Conservation (phyloP, 768 basidiomycete genomes). For the Pisolithus orientalis region DNA sequence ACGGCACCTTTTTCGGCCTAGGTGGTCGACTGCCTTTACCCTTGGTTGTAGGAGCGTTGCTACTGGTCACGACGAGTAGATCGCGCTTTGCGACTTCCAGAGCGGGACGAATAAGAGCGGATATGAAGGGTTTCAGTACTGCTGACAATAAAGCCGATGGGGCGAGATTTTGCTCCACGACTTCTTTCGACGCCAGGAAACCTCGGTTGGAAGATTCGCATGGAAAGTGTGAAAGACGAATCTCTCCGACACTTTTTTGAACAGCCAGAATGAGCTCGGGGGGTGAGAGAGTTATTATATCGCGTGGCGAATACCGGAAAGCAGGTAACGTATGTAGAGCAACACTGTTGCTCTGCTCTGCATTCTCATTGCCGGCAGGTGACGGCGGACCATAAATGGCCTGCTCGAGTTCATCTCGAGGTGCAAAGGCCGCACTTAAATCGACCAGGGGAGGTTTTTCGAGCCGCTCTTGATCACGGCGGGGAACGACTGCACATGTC, state of each 20-base stretch:
- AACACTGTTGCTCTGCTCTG: not conserved
- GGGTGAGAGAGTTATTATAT: conserved; percentile 14
- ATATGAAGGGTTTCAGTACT: conserved; percentile 26
- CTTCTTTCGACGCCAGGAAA: conserved; percentile 10
- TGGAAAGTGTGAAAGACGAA: conserved; percentile 19
- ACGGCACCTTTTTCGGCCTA: conserved; percentile 18
- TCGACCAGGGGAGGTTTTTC: conserved; percentile 13
- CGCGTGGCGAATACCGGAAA: conserved; percentile 16
- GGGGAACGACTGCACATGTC: conserved; percentile 21
- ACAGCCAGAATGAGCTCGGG: conserved; percentile 27
- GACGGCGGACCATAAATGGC: conserved; percentile 6
- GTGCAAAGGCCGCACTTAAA: conserved; percentile 10
- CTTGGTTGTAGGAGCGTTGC: conserved; percentile 12
- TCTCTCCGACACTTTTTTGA: conserved; percentile 12
- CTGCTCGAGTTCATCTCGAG: conserved; percentile 14
- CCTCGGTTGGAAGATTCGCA: conserved; percentile 1
- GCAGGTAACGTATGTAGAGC: conserved; percentile 1
- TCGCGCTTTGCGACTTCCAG: conserved; percentile 28
- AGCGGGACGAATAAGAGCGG: conserved; percentile 28
- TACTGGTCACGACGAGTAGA: conserved; percentile 14
- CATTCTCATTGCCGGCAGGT: conserved; percentile 1
- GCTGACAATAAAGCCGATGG: conserved; percentile 34
- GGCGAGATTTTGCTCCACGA: conserved; percentile 23
- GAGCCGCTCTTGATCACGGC: conserved; percentile 14
- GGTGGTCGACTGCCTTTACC: conserved; percentile 14